These are phyloP conservation scores for Platanthera guangdongensis DNA, from an alignment of 106 monocot species.

Conservation along the genomic window DNA sequence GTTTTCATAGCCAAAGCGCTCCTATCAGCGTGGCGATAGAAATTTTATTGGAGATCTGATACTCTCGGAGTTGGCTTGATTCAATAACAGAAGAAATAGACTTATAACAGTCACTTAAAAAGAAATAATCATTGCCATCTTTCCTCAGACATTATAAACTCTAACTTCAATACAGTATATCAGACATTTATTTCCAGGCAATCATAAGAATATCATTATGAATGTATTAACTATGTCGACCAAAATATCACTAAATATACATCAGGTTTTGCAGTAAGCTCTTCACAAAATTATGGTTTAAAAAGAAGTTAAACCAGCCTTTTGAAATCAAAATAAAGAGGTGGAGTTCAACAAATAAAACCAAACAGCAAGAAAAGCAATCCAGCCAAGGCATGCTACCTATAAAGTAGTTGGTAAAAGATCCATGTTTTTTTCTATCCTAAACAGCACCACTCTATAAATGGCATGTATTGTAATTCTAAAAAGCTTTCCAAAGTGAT, in stretches of 20 bases:
- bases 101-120: no score
- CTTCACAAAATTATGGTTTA: not conserved
- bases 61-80: no score
- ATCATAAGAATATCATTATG: not conserved
- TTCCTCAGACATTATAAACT: not conserved
- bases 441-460: not conserved
- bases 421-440: not conserved
- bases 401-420: not conserved
- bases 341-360: not conserved
- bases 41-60: no score
- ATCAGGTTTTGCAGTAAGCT: not conserved
- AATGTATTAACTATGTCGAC: not conserved
- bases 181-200: not conserved
- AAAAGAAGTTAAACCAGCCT: not conserved
- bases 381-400: not conserved
- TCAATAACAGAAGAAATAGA: no score
- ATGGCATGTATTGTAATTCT: not conserved
- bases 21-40: no score
- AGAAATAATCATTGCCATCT: not conserved
- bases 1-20: no score
- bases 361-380: not conserved
- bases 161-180: not conserved
- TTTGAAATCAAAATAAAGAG: not conserved
- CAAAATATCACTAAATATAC: not conserved
- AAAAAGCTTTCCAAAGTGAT: not conserved